These are phyloP conservation scores for Hirsutella minnesotensis DNA, from an alignment of 2,329 filamentous ascomycete species.

Conservation along the genomic window DNA sequence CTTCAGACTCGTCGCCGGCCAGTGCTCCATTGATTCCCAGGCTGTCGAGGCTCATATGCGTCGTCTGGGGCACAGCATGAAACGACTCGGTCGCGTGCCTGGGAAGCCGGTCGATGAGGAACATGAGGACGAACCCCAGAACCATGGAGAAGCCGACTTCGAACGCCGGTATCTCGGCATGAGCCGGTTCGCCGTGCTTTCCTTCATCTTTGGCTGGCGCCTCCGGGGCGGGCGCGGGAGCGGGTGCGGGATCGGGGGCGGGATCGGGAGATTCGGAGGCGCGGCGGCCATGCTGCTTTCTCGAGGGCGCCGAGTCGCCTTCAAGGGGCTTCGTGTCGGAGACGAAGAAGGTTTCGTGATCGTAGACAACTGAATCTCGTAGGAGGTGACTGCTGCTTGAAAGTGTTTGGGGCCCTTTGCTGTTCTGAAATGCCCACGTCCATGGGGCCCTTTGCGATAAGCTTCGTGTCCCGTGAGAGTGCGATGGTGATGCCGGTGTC, in stretches of 20 bases:
- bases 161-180: slow-evolving; percentile 44
- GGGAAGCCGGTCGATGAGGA: slow-evolving; percentile 79
- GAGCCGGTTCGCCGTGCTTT: slow-evolving; percentile 18
- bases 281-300: not conserved
- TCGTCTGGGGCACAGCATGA: slow-evolving; percentile 53
- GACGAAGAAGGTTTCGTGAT: not conserved
- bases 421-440: slow-evolving; percentile 13
- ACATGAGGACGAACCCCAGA: slow-evolving; percentile 90
- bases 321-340: not conserved
- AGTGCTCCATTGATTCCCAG: slow-evolving; percentile 43
- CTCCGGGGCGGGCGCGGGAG: not conserved
- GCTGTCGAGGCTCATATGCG: slow-evolving; percentile 82
- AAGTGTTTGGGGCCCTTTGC: slow-evolving; percentile 8
- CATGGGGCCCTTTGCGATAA: slow-evolving; percentile 20
- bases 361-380: not conserved
- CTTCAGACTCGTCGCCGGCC: slow-evolving; percentile 44
- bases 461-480: slow-evolving; percentile 23
- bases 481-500: slow-evolving; percentile 31
- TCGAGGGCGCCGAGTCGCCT: not conserved
- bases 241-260: no score
- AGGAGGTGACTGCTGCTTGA: not conserved
- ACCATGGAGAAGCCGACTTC: slow-evolving; percentile 83
- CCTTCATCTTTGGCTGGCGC: slow-evolving; percentile 13
- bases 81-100: slow-evolving; percentile 56
- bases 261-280: slow-evolving; percentile 1